These are phyloP conservation scores for Pholiota conissans DNA, from an alignment of 768 basidiomycete genomes.

Conservation along the genomic window DNA sequence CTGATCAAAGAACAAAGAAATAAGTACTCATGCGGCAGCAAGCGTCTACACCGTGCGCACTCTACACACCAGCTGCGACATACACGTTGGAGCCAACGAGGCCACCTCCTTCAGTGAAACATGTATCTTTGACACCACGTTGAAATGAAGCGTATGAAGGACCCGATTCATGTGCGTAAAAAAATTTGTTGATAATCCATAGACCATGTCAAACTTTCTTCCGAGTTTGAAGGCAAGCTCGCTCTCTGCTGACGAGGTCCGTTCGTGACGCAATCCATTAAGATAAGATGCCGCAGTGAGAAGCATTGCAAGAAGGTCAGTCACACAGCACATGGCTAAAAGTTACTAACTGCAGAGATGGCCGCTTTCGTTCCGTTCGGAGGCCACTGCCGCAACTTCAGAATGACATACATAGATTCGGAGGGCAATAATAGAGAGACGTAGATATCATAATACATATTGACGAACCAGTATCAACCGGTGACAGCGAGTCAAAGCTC, in stretches of 20 bases:
- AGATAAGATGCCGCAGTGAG: background rate
- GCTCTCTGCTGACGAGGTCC: too few relatives aligned
- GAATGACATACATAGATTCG: too few relatives aligned
- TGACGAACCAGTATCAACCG: too few relatives aligned
- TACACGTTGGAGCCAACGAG: background rate
- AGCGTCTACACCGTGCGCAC: background rate
- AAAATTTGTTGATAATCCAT: background rate
- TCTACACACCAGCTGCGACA: background rate
- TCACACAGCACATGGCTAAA: background rate
- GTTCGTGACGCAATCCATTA: background rate
- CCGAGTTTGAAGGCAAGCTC: too few relatives aligned
- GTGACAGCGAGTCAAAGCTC: background rate
- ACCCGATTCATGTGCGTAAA: background rate
- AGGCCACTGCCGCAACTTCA: too few relatives aligned
- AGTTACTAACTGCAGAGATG: too few relatives aligned
- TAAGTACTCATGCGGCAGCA: background rate
- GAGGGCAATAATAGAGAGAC: too few relatives aligned
- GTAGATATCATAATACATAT: too few relatives aligned
- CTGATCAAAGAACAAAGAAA: background rate
- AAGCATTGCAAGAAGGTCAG: background rate
- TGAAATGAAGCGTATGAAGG: background rate
- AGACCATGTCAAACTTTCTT: background rate
- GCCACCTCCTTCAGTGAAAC: background rate
- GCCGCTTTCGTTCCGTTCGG: background rate
- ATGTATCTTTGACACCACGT: background rate